Percentiles rank a stretch among this genome's conserved stretches.
Evolutionary conservation across 202 grass and related monocot species (phyloP).

Genomic region (Carex arenaria): DNA sequence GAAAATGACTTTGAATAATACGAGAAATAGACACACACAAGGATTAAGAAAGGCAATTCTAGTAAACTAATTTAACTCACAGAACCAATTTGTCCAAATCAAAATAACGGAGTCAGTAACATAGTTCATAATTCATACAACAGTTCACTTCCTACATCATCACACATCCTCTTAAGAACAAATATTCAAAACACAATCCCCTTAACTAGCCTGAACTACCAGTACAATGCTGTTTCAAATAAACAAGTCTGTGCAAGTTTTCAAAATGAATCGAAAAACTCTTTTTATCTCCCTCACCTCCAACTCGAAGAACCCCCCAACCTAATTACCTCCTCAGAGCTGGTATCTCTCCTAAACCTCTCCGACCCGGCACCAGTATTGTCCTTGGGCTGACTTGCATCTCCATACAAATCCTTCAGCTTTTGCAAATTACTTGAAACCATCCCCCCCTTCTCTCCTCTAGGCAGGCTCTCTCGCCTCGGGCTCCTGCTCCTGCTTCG

Average conservation of each 20-base stretch:
- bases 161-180: not conserved
- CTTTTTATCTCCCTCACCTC: slow-evolving; percentile 35
- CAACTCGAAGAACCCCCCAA: slow-evolving; percentile 58
- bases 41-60: not conserved
- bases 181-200: not conserved
- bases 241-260: not conserved
- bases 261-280: not conserved
- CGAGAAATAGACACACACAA: not conserved
- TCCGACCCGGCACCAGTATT: slow-evolving; percentile 28
- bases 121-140: slow-evolving; percentile 3
- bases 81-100: not conserved
- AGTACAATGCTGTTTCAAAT: not conserved
- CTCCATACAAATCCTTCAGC: slow-evolving; percentile 83
- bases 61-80: not conserved
- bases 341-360: slow-evolving; percentile 45
- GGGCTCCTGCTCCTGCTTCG: slow-evolving; percentile 54
- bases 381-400: slow-evolving; percentile 50
- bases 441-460: slow-evolving; percentile 27
- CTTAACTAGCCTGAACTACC: not conserved
- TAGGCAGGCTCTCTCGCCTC: slow-evolving; percentile 35
- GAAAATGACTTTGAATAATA: not conserved
- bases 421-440: slow-evolving; percentile 73
- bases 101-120: too few species aligned
- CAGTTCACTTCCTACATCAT: not conserved
- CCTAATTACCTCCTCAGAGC: slow-evolving; percentile 79